These are phyloP conservation scores for Aspergillus jensenii DNA, from an alignment of 2,329 filamentous ascomycete genomes.

Conservation along the genomic window DNA sequence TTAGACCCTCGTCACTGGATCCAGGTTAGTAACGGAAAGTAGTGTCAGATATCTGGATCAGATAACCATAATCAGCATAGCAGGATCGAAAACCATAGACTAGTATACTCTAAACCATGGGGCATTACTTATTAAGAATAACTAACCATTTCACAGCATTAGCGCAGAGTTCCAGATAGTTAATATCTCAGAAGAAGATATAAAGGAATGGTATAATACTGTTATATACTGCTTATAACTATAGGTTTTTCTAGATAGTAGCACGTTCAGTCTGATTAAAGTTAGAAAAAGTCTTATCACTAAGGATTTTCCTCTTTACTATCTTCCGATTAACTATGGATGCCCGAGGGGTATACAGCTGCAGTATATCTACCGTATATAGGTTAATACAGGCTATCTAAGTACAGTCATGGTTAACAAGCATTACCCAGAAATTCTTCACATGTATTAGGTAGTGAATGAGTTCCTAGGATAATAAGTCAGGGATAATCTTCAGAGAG, in stretches of 20 bases:
- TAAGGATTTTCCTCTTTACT: conserved; percentile 15
- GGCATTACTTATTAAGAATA: no score
- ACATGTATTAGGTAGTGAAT: conserved; percentile 20
- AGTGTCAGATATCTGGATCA: conserved; percentile 27
- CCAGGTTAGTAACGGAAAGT: conserved; percentile 19
- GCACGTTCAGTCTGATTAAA: conserved; percentile 10
- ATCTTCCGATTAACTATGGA: conserved; percentile 9
- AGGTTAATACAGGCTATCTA: conserved; percentile 20
- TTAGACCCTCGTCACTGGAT: conserved; percentile 8
- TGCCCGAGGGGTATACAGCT: conserved; percentile 19
- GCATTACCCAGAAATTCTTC: conserved; percentile 21
- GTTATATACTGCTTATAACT: not conserved
- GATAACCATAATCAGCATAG: not conserved
- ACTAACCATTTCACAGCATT: conserved; percentile 29
- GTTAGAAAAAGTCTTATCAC: conserved; percentile 16
- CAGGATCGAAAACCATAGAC: no score
- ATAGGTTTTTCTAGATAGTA: conserved; percentile 6
- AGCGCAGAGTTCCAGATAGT: conserved; percentile 30
- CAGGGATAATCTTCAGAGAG: no score
- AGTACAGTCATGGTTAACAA: conserved; percentile 15
- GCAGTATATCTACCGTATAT: conserved; percentile 19
- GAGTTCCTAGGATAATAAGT: conserved; percentile 16
- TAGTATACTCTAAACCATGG: no score
- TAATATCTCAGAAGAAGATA: conserved; percentile 40
- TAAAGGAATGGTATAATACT: conserved; percentile 27